Base-by-base conservation (phyloP, 148 eudicot species). In the Silene uniflora region DNA sequence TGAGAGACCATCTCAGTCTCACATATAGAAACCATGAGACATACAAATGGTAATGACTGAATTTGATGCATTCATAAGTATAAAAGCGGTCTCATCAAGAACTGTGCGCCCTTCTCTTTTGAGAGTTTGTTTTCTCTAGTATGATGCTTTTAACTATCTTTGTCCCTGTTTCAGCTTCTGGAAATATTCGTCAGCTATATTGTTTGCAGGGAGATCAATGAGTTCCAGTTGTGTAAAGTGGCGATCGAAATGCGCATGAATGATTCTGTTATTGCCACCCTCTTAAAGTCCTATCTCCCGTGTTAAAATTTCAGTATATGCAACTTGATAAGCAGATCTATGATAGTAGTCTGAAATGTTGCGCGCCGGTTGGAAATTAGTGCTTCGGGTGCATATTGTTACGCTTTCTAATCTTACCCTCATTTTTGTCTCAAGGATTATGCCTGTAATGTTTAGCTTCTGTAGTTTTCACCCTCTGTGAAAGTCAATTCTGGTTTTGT, bases 341-440 rank as follows among this genome's bases (percentile, higher is more conserved):
- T 56, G 16, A 69, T 60, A 62, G n/a, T 58, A 23, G 78, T 62
- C 66, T 73, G 74, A 59, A 35, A 65, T 62, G 71, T 54, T 67
- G 80, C 46, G 80, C 73, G 62, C 42, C 78, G 12, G 71, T 73
- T 56, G 58, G 21, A 49, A 60, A 68, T 54, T 69, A 68, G 78
- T 55, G 61, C 47, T n/a, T n/a, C n/a, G 69, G 73, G 73, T 73
- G 73, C 75, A 60, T 71, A 21, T 61, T 67, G 58, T 76, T 67
- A 67, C 68, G 13, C 49, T 17, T 66, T 29, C 76, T 72, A 39
- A 80, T 49, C 80, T 81, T 72, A 71, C 75, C 83, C 62, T 76
- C 73, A 67, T 60, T 72, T 60, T 69, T 74, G 11, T 25, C 32
- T n/a, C 24, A 67, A 67, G 52, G 71, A 67, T 35, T 32, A 66